Evolutionary conservation across 2,329 filamentous ascomycete species (phyloP), one percentile per base, ranked within the genome.

Genomic region (Talaromyces albobiverticillius): DNA sequence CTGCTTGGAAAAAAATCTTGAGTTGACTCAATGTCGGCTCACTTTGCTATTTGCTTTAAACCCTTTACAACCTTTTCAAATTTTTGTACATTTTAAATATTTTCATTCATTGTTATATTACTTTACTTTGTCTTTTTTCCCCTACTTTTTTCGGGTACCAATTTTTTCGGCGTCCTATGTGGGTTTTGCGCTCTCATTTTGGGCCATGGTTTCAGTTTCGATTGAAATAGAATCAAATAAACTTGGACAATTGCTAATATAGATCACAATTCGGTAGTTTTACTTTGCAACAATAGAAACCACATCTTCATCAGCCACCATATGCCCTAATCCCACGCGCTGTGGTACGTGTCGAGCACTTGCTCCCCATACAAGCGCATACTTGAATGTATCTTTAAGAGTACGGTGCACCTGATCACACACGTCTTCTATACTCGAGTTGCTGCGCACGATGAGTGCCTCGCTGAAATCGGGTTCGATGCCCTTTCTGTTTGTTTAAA

Each of bases 321-420:
- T 66, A 78, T 99, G 94, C 6, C 83, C 79, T 65, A 99, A 72
- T 1, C 94, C 95, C 34, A 96, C 93, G 59, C 94, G 80, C 78
- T 99, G 94, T 32, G 95, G 94, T 32, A 97, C 81, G 78, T 99
- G 95, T 65, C 90, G 85, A 32, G 94, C 94, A 72, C 93, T 97
- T 16, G 92, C 92, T 4, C 94, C 94, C 95, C 95, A 99, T 0
- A 99, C 94, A 61, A 97, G 76, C 3, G 94, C 95, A 76, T 97
- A 96, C 79, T 97, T 99, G 82, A 97, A 99, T 4, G 91, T 96
- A 59, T 99, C 95, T 82, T 97, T 99, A 61, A 99, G 77, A 23
- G 85, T 94, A 58, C 94, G 82, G 76, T 99, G 94, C 62, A 99
- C 89, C 64, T 90, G 85, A 72, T 99, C 94, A 73, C 94, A 99